These are phyloP conservation scores for Solanum aculeatissimum DNA, from an alignment of 305 asterid genomes.

Conservation along the genomic window DNA sequence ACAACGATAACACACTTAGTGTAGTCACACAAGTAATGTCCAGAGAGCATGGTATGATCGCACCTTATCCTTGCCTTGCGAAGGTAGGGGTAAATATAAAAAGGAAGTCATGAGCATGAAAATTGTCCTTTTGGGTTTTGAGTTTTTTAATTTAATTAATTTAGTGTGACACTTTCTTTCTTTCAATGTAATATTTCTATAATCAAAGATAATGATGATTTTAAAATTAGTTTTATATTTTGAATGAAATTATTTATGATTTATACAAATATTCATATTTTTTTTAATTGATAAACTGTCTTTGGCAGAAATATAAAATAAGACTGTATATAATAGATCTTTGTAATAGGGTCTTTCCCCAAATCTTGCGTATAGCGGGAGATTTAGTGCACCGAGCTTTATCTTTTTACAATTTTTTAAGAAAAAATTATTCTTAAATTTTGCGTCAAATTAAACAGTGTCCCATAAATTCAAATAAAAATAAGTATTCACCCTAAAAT, in stretches of 20 bases:
- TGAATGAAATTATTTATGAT: background rate
- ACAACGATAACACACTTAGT: too few relatives aligned
- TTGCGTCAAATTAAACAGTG: background rate
- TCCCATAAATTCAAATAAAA: background rate
- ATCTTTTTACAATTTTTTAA: too few relatives aligned
- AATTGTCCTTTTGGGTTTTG: background rate
- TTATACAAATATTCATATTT: background rate
- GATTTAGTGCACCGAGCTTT: too few relatives aligned
- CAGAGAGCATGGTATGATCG: background rate
- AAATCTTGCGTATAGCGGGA: fast-evolving
- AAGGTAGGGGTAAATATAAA: background rate
- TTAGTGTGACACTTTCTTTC: background rate
- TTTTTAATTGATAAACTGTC: background rate
- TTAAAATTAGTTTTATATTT: background rate
- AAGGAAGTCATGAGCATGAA: too few relatives aligned
- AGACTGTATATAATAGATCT: too few relatives aligned
- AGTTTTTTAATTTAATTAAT: background rate
- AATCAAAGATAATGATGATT: background rate
- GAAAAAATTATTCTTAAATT: background rate
- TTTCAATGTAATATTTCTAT: background rate
- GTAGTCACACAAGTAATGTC: background rate
- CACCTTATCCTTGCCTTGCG: background rate
- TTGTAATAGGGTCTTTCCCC: too few relatives aligned
- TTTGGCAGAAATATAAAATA: too few relatives aligned
- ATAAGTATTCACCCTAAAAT: background rate